These are phyloP conservation scores for Scytalidium sp. DNA, from an alignment of 2,329 filamentous ascomycete species.

Conservation along the genomic window DNA sequence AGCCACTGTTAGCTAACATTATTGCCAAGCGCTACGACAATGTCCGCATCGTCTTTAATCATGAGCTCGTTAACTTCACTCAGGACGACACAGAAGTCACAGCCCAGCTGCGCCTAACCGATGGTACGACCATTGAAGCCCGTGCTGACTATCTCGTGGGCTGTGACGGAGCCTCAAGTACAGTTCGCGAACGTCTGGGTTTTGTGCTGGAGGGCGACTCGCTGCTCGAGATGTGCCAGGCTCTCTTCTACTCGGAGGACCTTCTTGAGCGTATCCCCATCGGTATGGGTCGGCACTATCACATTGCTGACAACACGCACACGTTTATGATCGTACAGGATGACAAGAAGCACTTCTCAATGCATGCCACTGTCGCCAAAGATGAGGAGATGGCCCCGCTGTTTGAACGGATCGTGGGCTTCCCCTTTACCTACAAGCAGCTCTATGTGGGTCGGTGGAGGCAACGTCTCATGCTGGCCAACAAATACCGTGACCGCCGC, in stretches of 20 bases:
- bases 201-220: slow-evolving; percentile 27
- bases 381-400: slow-evolving; percentile 15
- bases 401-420: slow-evolving; percentile 24
- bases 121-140: slow-evolving; percentile 13
- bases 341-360: no score
- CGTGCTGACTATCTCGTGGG: slow-evolving; percentile 34
- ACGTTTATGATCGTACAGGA: no score
- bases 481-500: slow-evolving; percentile 23
- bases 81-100: slow-evolving; percentile 25
- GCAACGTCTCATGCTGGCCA: slow-evolving; percentile 23
- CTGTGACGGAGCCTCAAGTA: slow-evolving; percentile 33
- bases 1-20: slow-evolving; percentile 36
- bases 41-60: slow-evolving; percentile 31
- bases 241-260: slow-evolving; percentile 31
- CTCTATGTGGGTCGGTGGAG: slow-evolving; percentile 32
- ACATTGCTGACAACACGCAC: no score
- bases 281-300: no score
- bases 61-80: slow-evolving; percentile 19
- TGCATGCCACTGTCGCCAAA: no score
- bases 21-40: slow-evolving; percentile 31
- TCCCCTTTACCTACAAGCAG: slow-evolving; percentile 25
- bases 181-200: slow-evolving; percentile 23
- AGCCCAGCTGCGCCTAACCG: slow-evolving; percentile 18
- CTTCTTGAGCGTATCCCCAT: slow-evolving; percentile 22
- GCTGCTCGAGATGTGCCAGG: slow-evolving; percentile 33